A percentile compares a stretch with the other conserved stretches of the same genome.
phyloP scores from a whole-genome alignment of 2,329 filamentous ascomycete genomes.

The Colletotrichum trifolii region DNA sequence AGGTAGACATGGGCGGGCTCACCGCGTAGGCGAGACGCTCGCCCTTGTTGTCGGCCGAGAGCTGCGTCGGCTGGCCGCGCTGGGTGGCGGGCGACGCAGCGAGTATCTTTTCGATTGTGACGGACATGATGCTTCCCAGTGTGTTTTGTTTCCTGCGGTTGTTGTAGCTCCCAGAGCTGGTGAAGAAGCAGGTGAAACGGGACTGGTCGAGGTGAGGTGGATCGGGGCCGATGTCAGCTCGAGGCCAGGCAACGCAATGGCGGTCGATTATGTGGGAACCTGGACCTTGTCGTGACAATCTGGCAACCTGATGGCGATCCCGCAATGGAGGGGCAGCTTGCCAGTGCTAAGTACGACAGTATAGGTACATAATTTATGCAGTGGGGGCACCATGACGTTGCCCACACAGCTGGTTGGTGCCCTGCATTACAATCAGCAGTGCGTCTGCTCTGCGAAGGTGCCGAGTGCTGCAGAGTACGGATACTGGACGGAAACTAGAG shows the following conservation, averaged over 20 bases:
- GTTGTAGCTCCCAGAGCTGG: constrained; percentile 9
- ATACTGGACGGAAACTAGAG: too few species aligned
- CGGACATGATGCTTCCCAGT: constrained; percentile 54
- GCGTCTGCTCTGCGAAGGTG: too few species aligned
- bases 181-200: background rate
- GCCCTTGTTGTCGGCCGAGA: constrained; percentile 89
- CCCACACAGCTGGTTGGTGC: background rate
- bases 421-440: background rate
- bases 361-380: too few species aligned
- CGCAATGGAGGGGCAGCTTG: constrained; percentile 30
- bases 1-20: constrained; percentile 49
- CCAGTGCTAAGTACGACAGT: too few species aligned
- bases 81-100: constrained; percentile 84
- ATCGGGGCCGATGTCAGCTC: constrained; percentile 20
- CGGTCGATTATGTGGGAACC: constrained; percentile 33
- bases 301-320: constrained; percentile 19
- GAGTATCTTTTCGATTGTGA: constrained; percentile 76
- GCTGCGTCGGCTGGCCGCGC: constrained; percentile 83
- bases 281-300: constrained; percentile 13
- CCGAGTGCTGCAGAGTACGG: too few species aligned
- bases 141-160: background rate
- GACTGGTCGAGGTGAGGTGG: constrained; percentile 9
- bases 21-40: constrained; percentile 94
- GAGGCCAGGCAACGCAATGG: constrained; percentile 32
- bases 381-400: constrained; percentile 27